These are phyloP conservation scores for Aspergillus sp. DNA, from an alignment of 2,329 filamentous ascomycete genomes.

Conservation along the genomic window DNA sequence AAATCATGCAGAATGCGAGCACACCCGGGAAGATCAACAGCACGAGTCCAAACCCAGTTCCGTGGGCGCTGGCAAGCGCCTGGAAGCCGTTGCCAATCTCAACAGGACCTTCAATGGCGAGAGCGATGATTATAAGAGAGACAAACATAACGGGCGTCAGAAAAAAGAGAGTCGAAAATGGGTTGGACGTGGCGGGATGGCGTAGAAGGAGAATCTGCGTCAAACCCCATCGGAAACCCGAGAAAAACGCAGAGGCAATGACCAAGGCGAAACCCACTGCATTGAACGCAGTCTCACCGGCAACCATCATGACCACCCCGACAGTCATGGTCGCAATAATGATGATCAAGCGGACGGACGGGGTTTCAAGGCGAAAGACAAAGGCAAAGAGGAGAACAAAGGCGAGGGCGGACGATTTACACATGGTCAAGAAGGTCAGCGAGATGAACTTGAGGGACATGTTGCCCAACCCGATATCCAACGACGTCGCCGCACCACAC, in stretches of 20 bases:
- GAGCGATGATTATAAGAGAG: slow-evolving; percentile 67
- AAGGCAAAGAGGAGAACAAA: slow-evolving; percentile 96
- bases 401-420: slow-evolving; percentile 90
- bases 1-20: slow-evolving; percentile 93
- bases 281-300: slow-evolving; percentile 85
- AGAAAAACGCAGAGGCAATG: slow-evolving; percentile 89
- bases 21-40: slow-evolving; percentile 83
- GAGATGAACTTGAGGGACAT: slow-evolving; percentile 94
- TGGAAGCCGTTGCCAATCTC: slow-evolving; percentile 59
- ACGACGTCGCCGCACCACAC: slow-evolving; percentile 82
- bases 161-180: slow-evolving; percentile 94
- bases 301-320: slow-evolving; percentile 97
- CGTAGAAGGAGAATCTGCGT: slow-evolving; percentile 91
- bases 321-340: slow-evolving; percentile 89
- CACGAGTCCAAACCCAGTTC: slow-evolving; percentile 55
- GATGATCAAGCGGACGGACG: slow-evolving; percentile 72
- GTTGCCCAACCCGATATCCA: slow-evolving; percentile 94
- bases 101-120: slow-evolving; percentile 74
- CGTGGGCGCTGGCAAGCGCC: slow-evolving; percentile 58
- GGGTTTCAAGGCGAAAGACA: slow-evolving; percentile 79
- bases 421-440: slow-evolving; percentile 98
- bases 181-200: slow-evolving; percentile 90
- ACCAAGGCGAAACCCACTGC: slow-evolving; percentile 80
- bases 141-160: slow-evolving; percentile 96
- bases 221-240: slow-evolving; percentile 95